These are phyloP conservation scores for Xerophyta viscosa DNA, from an alignment of 106 monocot species.

Conservation along the genomic window DNA sequence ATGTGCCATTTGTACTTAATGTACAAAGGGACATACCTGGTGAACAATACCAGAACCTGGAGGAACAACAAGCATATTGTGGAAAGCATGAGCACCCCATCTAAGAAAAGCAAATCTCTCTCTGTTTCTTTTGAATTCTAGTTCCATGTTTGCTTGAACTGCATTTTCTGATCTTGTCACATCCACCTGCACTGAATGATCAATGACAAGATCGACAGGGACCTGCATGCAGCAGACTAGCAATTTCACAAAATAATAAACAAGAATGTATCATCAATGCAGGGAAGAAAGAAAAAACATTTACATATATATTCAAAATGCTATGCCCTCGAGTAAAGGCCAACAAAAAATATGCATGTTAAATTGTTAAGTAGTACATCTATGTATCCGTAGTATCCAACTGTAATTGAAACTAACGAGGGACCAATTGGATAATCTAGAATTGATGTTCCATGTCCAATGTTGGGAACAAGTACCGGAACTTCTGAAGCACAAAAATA, in stretches of 20 bases:
- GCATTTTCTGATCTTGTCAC: slow-evolving; percentile 88
- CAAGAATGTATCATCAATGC: background rate
- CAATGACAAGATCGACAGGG: slow-evolving; percentile 93
- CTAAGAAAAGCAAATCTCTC: slow-evolving; percentile 96
- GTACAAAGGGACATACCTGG: slow-evolving; percentile 40
- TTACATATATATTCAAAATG: no score
- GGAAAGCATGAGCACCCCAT: slow-evolving; percentile 91
- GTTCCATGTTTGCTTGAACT: slow-evolving; percentile 81
- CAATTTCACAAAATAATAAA: background rate
- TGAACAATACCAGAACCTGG: slow-evolving; percentile 98
- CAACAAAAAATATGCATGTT: no score
- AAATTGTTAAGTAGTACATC: no score
- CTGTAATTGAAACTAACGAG: no score
- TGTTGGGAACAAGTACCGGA: background rate
- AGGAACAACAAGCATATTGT: slow-evolving; percentile 97
- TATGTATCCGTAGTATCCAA: no score
- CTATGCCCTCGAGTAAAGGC: no score
- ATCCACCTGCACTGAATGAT: slow-evolving; percentile 93
- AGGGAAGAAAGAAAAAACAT: background rate
- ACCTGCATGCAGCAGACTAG: slow-evolving; percentile 28
- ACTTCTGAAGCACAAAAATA: background rate
- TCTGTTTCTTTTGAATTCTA: slow-evolving; percentile 79
- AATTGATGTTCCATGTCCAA: background rate
- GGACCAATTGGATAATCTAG: no score
- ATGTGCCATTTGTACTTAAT: no score